phyloP scores from a whole-genome alignment of 2,329 filamentous ascomycete species.

The Penicillium oxalicum region DNA sequence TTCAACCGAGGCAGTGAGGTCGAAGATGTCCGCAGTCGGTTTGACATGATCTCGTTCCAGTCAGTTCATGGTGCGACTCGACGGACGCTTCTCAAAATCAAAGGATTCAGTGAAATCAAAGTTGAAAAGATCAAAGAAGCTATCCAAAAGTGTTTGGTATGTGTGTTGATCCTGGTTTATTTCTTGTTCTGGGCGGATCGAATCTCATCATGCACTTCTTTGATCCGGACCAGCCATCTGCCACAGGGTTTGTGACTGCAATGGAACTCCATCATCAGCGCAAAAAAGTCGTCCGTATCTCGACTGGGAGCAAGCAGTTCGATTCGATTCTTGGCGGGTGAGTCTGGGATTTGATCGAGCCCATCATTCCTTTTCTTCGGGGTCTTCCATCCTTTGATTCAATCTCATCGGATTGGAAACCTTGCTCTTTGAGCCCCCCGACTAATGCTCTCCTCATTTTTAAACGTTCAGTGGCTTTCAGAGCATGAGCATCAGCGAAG shows the following conservation, averaged over 20 bases:
- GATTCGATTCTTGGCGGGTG: constrained; percentile 60
- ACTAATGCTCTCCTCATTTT: neutral
- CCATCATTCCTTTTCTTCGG: neutral
- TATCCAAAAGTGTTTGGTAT: constrained; percentile 54
- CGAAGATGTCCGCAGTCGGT: too few species aligned
- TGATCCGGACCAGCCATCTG: constrained; percentile 44
- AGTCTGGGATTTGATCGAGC: constrained; percentile 6
- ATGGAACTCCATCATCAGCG: constrained; percentile 59
- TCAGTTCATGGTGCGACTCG: constrained; percentile 56
- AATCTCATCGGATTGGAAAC: neutral
- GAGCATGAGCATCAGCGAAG: constrained; percentile 62
- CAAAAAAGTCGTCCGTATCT: constrained; percentile 59
- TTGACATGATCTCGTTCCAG: constrained; percentile 31
- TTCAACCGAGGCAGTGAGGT: too few species aligned
- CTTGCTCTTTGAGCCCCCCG: neutral
- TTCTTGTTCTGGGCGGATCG: neutral
- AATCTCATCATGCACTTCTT: neutral
- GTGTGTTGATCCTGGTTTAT: constrained; percentile 3
- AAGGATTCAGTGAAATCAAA: constrained; percentile 64
- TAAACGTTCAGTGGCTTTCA: constrained; percentile 54
- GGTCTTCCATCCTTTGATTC: neutral
- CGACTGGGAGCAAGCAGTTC: constrained; percentile 64
- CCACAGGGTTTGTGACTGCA: constrained; percentile 59
- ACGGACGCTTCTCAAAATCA: constrained; percentile 58
- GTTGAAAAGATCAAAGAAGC: constrained; percentile 67